Evolutionary conservation across 306 rosid species (phyloP).

Genomic region (Medicago lupulina): DNA sequence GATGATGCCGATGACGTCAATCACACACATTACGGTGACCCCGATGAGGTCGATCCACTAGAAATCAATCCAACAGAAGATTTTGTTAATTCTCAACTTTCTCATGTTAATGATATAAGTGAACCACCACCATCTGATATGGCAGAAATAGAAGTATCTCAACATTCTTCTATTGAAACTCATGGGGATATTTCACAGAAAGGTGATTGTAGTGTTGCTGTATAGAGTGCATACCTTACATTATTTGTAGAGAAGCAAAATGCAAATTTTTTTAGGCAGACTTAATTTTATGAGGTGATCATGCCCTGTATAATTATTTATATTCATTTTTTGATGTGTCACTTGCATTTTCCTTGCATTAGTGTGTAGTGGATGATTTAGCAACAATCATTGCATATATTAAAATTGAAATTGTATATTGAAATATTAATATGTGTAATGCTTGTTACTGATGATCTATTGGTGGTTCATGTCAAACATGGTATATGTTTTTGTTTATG

Average conservation of each 20-base stretch:
- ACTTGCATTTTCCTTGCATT: constrained; percentile 41
- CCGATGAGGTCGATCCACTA: constrained; percentile 38
- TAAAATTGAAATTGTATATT: constrained; percentile 6
- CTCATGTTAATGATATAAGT: constrained; percentile 50
- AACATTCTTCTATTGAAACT: constrained; percentile 65
- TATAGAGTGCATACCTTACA: constrained; percentile 51
- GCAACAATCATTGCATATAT: constrained; percentile 5
- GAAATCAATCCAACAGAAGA: constrained; percentile 40
- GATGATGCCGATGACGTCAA: constrained; percentile 48
- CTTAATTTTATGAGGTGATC: constrained; percentile 38
- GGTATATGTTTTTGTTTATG: too few species aligned
- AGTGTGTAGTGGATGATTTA: background rate
- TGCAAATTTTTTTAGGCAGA: constrained; percentile 46
- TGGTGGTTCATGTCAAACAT: too few species aligned
- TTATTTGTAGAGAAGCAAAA: constrained; percentile 54
- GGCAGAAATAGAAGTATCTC: constrained; percentile 58
- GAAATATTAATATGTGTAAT: background rate
- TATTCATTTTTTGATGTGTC: constrained; percentile 47
- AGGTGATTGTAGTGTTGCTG: constrained; percentile 74
- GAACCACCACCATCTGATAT: constrained; percentile 48
- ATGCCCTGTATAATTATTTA: constrained; percentile 48
- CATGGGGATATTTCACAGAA: constrained; percentile 67
- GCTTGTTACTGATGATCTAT: background rate
- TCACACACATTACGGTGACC: constrained; percentile 40
- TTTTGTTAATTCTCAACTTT: constrained; percentile 49